Evolutionary conservation across 768 basidiomycete genomes (phyloP), one percentile per base, ranked within the genome.

Genomic region (Boletus edulis): DNA sequence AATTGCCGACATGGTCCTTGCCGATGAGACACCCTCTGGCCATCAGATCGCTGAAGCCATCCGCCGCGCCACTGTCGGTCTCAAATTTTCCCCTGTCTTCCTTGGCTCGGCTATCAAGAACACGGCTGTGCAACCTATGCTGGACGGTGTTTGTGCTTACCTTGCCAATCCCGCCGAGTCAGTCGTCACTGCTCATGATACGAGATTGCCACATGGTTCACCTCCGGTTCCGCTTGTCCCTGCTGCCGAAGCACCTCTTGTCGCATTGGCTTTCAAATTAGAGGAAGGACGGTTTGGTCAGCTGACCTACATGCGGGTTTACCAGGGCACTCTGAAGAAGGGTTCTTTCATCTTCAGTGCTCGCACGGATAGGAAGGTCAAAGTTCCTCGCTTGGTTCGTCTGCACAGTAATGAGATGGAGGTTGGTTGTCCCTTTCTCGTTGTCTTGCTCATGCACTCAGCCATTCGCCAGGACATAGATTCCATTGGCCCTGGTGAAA

Each of bases 401-500:
- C 96, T 99, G 97, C 97, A 99, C 72, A 91, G 89, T 71, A 91
- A 98, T 60, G 96, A 99, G 72, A 98, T 98, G 97, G 97, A 99
- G 84, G 91, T 91, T 48, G 37, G 80, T 67, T 3, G 27, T 29
- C 2, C 35, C 6, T 54, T 46, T 32, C 15, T 17, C 1, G 18
- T 4, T 29, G 10, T 48, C 34, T 38, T 45, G 35, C 41, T 14
- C 39, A 29, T 27, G 34, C 4, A 12, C 24, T 51, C 15, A 58
- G 27, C 44, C 5, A n/a, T 29, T 46, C 32, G 49, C 10, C 58
- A 92, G 91, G 96, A 99, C 63, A 87, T 99, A 53, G 89, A 94
- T 45, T 82, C 84, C 10, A 89, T 99, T 62, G 94, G 94, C 0
- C 94, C 96, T 29, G 97, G 97, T 54, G 97, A 99, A 79, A 99